phyloP scores from a whole-genome alignment of 2,329 filamentous ascomycete genomes.

The Hirsutella rhossiliensis region DNA sequence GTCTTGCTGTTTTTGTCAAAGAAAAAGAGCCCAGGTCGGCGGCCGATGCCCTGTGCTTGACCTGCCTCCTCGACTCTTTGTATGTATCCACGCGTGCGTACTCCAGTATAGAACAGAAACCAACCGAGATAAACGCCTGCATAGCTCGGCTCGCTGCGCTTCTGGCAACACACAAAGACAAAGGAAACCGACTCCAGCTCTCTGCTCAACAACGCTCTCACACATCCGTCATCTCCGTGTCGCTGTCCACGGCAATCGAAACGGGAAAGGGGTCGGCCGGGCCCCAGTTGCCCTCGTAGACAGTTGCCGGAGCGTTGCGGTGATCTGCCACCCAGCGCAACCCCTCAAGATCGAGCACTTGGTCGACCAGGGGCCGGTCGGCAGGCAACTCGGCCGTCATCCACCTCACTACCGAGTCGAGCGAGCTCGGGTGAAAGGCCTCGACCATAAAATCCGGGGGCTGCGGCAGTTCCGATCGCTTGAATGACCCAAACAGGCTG shows the following conservation, averaged over 20 bases:
- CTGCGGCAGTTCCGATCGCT: conserved; percentile 38
- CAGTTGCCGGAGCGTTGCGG: conserved; percentile 76
- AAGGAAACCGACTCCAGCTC: not conserved
- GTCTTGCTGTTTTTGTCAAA: conserved; percentile 6
- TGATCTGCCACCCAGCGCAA: conserved; percentile 69
- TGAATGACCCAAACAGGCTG: conserved; percentile 30
- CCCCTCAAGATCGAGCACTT: conserved; percentile 62
- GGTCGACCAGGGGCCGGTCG: conserved; percentile 60
- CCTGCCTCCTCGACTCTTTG: not conserved
- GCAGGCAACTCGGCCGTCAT: conserved; percentile 73
- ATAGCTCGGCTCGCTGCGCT: not conserved
- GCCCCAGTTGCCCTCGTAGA: conserved; percentile 94
- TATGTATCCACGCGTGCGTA: conserved; percentile 9
- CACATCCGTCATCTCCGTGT: conserved; percentile 50
- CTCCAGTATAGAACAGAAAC: conserved; percentile 9
- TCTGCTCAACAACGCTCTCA: conserved; percentile 15
- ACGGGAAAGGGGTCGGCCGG: conserved; percentile 45
- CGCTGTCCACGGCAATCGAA: conserved; percentile 24
- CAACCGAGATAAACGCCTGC: not conserved
- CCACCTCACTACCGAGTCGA: conserved; percentile 75
- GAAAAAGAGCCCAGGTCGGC: not conserved
- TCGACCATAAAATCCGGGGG: conserved; percentile 89
- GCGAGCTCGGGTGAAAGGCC: conserved; percentile 54
- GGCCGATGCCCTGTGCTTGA: not conserved
- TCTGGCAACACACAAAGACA: not conserved